phyloP scores from a whole-genome alignment of 1,139 yeast genomes.

The Blastobotrys ciferrii region DNA sequence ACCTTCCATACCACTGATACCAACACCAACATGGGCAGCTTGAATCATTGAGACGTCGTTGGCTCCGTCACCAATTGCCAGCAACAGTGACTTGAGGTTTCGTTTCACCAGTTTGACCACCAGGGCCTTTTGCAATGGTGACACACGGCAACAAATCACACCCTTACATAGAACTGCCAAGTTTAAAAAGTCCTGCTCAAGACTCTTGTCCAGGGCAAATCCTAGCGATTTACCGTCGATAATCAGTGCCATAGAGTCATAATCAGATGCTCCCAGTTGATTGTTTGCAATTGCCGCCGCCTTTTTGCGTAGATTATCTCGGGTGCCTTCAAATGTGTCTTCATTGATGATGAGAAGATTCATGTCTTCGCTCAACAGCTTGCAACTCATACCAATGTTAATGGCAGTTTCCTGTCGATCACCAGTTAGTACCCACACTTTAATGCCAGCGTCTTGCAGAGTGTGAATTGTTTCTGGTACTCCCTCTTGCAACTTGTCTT shows the following conservation, averaged over 20 bases:
- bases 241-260: constrained; percentile 81
- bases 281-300: constrained; percentile 72
- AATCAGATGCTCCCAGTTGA: constrained; percentile 41
- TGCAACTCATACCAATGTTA: constrained; percentile 97
- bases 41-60: constrained; percentile 99
- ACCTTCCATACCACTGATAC: constrained; percentile 98
- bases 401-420: constrained; percentile 99
- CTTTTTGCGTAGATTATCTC: constrained; percentile 68
- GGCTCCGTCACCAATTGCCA: constrained; percentile 98
- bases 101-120: constrained; percentile 91
- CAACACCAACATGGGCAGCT: constrained; percentile 98
- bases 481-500: constrained; percentile 95
- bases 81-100: constrained; percentile 63
- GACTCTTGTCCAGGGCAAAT: constrained; percentile 76
- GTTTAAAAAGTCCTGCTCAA: constrained; percentile 75
- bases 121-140: constrained; percentile 94
- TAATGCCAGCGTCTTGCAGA: constrained; percentile 92
- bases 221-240: constrained; percentile 92
- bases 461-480: constrained; percentile 97
- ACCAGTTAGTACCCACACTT: constrained; percentile 97
- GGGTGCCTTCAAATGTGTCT: constrained; percentile 71
- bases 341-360: constrained; percentile 86
- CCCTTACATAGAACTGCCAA: constrained; percentile 89
- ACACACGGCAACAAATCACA: constrained; percentile 95
- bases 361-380: constrained; percentile 93